A percentile compares a stretch with the other conserved stretches of the same genome.
phyloP scores from a whole-genome alignment of 1,284 basidiomycete genomes.

The Prillingera fragicola region DNA sequence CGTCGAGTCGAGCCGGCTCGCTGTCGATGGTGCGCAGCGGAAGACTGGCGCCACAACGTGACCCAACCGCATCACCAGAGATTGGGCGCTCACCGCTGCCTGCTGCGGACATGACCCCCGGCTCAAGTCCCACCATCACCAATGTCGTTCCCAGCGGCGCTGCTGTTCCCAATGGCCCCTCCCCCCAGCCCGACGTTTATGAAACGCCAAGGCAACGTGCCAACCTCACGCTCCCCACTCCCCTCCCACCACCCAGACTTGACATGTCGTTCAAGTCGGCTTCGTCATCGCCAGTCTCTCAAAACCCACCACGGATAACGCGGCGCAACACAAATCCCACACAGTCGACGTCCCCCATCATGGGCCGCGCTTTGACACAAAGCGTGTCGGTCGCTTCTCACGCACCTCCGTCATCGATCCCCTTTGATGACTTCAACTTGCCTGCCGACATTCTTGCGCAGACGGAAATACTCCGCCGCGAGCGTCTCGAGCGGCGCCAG shows the following conservation, averaged over 20 bases:
- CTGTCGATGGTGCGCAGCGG: slow-evolving; percentile 36
- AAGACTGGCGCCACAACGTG: slow-evolving; percentile 22
- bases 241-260: not conserved
- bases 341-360: slow-evolving; percentile 7
- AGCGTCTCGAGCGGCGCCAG: slow-evolving; percentile 61
- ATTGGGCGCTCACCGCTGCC: slow-evolving; percentile 1
- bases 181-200: not conserved
- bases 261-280: slow-evolving; percentile 1
- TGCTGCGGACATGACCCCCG: not conserved
- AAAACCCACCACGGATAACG: slow-evolving; percentile 9
- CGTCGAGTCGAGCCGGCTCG: slow-evolving; percentile 36
- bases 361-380: slow-evolving; percentile 6
- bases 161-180: not conserved
- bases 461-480: slow-evolving; percentile 72
- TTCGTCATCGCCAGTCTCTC: not conserved
- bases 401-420: not conserved
- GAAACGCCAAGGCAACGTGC: not conserved
- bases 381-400: slow-evolving; percentile 7
- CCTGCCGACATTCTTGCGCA: slow-evolving; percentile 66
- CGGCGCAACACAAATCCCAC: slow-evolving; percentile 37
- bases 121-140: not conserved
- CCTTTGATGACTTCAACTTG: slow-evolving; percentile 8
- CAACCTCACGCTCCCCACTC: not conserved
- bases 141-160: not conserved
- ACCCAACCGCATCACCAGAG: slow-evolving; percentile 1